A percentile compares a stretch with the other conserved stretches of the same genome.
Conservation (phyloP, 495 filamentous ascomycete species). For the Pseudevernia furfuracea region DNA sequence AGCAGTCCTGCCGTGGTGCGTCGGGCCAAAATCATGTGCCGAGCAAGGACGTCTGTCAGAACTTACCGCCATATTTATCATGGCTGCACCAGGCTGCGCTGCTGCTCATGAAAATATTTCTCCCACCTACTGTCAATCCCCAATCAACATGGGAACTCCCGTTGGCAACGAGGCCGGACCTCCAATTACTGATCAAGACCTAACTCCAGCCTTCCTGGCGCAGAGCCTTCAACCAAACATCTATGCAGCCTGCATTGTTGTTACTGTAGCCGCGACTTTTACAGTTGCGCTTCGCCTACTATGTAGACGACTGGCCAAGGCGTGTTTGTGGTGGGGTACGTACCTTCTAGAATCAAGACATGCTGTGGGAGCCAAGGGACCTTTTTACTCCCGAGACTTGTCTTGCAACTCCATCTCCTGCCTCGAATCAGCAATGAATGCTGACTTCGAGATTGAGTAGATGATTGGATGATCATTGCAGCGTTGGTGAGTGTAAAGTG, state of each 20-base stretch:
- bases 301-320: conserved; percentile 28
- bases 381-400: no score
- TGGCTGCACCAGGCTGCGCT: no score
- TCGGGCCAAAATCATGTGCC: background rate
- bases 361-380: no score
- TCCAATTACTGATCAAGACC: background rate
- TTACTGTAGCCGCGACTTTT: conserved; percentile 32
- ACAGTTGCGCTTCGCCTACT: conserved; percentile 30
- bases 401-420: no score
- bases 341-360: no score
- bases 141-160: background rate
- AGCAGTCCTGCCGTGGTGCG: no score
- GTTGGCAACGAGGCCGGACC: background rate
- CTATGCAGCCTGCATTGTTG: conserved; percentile 10
- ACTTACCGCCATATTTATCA: background rate
- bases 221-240: conserved; percentile 5
- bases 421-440: no score
- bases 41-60: background rate
- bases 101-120: background rate
- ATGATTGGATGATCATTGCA: conserved; percentile 34
- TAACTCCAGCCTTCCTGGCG: conserved; percentile 6
- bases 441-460: no score
- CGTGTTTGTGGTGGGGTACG: conserved; percentile 38
- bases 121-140: background rate
- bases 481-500: conserved; percentile 23